Conservation (phyloP, 2,329 filamentous ascomycete genomes). For the Metarhizium robertsii region DNA sequence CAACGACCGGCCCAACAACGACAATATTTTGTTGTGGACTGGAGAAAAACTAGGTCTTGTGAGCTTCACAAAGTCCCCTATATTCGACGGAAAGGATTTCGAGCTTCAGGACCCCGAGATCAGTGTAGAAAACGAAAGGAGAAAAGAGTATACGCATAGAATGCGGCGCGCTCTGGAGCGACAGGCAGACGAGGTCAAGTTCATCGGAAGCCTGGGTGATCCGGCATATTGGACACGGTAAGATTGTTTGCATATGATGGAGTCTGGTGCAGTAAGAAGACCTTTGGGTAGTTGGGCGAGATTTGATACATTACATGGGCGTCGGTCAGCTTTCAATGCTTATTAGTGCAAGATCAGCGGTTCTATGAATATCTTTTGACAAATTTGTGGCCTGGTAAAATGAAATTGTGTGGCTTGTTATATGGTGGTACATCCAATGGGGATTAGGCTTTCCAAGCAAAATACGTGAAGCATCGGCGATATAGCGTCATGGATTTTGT, state of each 20-base stretch:
- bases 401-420: neutral
- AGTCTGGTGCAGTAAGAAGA: neutral
- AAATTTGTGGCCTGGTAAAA: neutral
- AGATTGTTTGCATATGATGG: neutral
- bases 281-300: neutral
- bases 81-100: conserved; percentile 42
- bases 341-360: neutral
- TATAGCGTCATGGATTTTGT: too few species aligned
- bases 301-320: neutral
- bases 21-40: conserved; percentile 79
- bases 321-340: neutral
- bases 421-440: too few species aligned
- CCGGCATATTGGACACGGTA: neutral
- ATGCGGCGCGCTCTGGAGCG: conserved; percentile 68
- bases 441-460: too few species aligned
- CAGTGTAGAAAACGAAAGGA: conserved; percentile 39
- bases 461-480: too few species aligned
- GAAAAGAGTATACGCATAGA: conserved; percentile 52
- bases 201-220: conserved; percentile 54
- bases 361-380: neutral
- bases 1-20: conserved; percentile 34
- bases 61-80: conserved; percentile 45
- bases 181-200: conserved; percentile 71
- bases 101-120: conserved; percentile 36
- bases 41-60: conserved; percentile 74